phyloP scores from a whole-genome alignment of 495 filamentous ascomycete genomes.

The Penicillium arizonense region DNA sequence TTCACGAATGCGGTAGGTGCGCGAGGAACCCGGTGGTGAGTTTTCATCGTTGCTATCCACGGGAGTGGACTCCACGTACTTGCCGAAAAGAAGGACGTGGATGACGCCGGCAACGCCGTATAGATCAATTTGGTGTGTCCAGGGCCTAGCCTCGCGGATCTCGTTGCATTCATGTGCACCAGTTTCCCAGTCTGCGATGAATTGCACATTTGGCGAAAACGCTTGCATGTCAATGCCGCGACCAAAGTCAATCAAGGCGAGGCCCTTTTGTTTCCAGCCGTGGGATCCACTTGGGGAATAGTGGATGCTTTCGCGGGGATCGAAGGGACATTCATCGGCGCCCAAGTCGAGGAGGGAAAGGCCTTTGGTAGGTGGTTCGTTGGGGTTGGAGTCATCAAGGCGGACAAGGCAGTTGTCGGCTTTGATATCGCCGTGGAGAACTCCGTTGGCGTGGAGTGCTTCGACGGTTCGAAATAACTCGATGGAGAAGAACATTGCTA shows the following conservation, averaged over 20 bases:
- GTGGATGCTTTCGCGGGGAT: conserved; percentile 38
- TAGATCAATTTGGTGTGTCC: conserved; percentile 96
- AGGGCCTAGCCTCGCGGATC: conserved; percentile 86
- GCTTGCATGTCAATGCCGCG: conserved; percentile 89
- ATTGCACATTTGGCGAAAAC: conserved; percentile 75
- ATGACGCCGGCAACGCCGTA: conserved; percentile 85
- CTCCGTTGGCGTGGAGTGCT: conserved; percentile 71
- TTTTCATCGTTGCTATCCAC: conserved; percentile 34
- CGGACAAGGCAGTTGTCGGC: conserved; percentile 92
- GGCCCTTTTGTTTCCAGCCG: conserved; percentile 79
- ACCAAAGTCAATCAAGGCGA: conserved; percentile 91
- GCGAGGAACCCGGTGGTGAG: conserved; percentile 17
- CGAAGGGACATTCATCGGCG: conserved; percentile 45
- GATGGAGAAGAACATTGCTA: conserved; percentile 93
- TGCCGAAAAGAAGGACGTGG: conserved; percentile 85
- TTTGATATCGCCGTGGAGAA: conserved; percentile 94
- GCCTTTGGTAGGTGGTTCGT: conserved; percentile 13
- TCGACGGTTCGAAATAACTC: conserved; percentile 91
- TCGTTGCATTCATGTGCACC: conserved; percentile 83
- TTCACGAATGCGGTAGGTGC: conserved; percentile 69
- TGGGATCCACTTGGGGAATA: conserved; percentile 69
- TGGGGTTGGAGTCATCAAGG: conserved; percentile 52
- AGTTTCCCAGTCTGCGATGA: conserved; percentile 93
- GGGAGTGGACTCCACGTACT: conserved; percentile 82
- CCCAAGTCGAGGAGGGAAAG: conserved; percentile 35